phyloP scores from a whole-genome alignment of 1,284 basidiomycete species.

The Takashimella koratensis region DNA sequence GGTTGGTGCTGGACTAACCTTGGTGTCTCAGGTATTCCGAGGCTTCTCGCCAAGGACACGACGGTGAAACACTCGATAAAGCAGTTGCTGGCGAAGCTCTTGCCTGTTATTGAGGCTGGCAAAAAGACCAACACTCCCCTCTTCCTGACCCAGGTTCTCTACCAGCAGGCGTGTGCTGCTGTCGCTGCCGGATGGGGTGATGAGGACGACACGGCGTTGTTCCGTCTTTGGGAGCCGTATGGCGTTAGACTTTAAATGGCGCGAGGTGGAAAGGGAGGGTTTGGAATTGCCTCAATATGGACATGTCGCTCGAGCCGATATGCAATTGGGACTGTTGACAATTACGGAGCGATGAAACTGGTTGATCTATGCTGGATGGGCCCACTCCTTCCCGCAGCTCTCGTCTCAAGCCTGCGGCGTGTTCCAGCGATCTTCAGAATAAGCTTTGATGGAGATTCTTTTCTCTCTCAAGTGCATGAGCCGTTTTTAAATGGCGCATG shows the following conservation, averaged over 20 bases:
- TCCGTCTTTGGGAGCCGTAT: conserved; percentile 32
- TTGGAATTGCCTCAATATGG: no score
- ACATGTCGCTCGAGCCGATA: no score
- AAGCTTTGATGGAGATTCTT: no score
- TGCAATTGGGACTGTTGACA: no score
- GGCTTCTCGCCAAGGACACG: background rate
- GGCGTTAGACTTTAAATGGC: conserved; percentile 13
- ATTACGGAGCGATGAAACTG: no score
- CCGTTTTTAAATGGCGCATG: background rate
- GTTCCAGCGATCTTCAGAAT: no score
- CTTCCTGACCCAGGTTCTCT: conserved; percentile 33
- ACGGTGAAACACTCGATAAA: conserved; percentile 1
- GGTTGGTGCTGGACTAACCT: background rate
- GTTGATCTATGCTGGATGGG: no score
- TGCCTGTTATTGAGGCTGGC: conserved; percentile 27
- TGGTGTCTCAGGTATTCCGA: background rate
- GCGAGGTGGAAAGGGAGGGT: background rate
- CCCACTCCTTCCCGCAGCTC: no score
- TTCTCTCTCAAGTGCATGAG: no score
- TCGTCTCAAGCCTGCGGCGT: no score
- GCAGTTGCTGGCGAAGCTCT: conserved; percentile 12
- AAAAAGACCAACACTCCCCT: conserved; percentile 32
- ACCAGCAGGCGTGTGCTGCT: conserved; percentile 30
- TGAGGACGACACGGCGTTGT: conserved; percentile 33
- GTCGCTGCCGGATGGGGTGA: conserved; percentile 21